Base-by-base conservation (phyloP, 345 rosid species). In the Reutealis trisperma region DNA sequence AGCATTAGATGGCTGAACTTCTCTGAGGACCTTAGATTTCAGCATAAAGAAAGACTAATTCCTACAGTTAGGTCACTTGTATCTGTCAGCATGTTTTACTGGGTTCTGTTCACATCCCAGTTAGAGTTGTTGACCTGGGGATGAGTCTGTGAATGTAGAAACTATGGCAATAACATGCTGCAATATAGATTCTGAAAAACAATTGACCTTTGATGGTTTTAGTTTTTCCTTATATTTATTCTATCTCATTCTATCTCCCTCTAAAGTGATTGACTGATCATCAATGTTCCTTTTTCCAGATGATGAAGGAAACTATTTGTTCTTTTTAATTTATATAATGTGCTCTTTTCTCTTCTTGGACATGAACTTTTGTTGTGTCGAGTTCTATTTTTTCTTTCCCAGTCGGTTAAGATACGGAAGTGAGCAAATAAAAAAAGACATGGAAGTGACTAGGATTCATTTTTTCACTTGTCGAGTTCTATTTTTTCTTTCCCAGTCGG, bases 391-490 rank as follows among this genome's bases (percentile, higher is more conserved):
- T 11, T 4, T n/a, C 54, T 47, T 49, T 27, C 54, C 32, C n/a
- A 51, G 44, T 15, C 63, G 72, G 64, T 80, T 27, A 70, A 15
- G 55, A 63, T 30, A 15, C 8, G 11, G 66, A 74, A 54, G 14
- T 70, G 71, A 55, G 30, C 30, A 3, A 37, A 34, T 0, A 34
- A 34, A 34, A 37, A 37, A 37, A 37, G 41, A 63, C 52, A 16
- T 12, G 6, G 66, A 74, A 60, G 14, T 70, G 71, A 55, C 27
- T 1, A 22, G 14, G 19, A 41, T 22, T 45, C 13, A 21, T 24
- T 66, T 60, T 37, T 44, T 47, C 32, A 37, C 67, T 73, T 61
- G 66, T 37, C 37, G 27, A 24, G 14, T 67, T 65, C 25, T 37
- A 4, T 41, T 42, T 69, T 11, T 4, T n/a, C 54, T 47, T 49